phyloP scores from a whole-genome alignment of 495 filamentous ascomycete species.

The Penicillium verhagenii region DNA sequence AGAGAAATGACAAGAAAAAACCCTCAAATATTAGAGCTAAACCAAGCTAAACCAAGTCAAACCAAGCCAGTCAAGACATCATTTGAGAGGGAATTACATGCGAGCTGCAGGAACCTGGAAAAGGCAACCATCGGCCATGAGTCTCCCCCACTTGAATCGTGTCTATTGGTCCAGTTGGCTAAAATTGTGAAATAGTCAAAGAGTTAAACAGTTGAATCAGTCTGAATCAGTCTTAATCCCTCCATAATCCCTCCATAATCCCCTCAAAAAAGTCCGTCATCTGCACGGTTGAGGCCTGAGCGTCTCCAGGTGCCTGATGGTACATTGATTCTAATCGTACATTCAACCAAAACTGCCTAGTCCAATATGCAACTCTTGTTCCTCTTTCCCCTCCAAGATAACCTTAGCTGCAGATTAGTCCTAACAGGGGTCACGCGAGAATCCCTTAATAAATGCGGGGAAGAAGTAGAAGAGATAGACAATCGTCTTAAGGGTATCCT shows the following conservation, averaged over 20 bases:
- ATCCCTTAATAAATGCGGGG: slow-evolving; percentile 1
- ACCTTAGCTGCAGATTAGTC: slow-evolving; percentile 3
- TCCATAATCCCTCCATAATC: too few species aligned
- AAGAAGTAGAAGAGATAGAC: neutral
- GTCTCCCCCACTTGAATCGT: neutral
- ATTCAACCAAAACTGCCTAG: slow-evolving; percentile 1
- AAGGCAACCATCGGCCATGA: slow-evolving; percentile 17
- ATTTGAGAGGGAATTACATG: slow-evolving; percentile 10
- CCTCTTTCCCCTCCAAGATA: slow-evolving; percentile 1
- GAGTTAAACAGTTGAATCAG: too few species aligned
- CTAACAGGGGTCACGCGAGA: slow-evolving; percentile 12
- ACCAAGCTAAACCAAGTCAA: too few species aligned
- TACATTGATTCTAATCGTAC: too few species aligned
- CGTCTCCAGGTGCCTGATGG: slow-evolving; percentile 3
- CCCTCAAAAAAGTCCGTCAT: slow-evolving; percentile 19
- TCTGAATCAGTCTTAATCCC: too few species aligned
- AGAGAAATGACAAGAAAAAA: too few species aligned
- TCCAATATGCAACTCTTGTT: slow-evolving; percentile 8
- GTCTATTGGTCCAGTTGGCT: too few species aligned
- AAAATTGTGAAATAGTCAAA: too few species aligned
- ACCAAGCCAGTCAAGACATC: too few species aligned
- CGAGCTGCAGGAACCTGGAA: slow-evolving; percentile 29
- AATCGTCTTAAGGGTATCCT: neutral
- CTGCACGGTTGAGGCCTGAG: slow-evolving; percentile 16
- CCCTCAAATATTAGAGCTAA: too few species aligned